Conservation (phyloP, 2,329 filamentous ascomycete species). For the Sordariomycetes sp. region DNA sequence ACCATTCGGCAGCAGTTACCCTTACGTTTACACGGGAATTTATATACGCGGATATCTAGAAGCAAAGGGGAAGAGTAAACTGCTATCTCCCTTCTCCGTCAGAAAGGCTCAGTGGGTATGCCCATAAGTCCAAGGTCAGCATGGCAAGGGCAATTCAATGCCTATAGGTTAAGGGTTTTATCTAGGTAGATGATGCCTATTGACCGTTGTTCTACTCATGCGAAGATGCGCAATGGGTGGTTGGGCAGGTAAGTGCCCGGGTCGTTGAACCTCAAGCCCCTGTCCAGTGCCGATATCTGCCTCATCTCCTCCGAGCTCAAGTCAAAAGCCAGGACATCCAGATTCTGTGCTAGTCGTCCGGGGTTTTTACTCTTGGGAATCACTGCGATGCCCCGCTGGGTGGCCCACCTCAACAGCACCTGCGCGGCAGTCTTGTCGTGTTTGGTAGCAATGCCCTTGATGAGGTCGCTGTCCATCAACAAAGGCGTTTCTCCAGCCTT, state of each 20-base stretch:
- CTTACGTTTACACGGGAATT: neutral
- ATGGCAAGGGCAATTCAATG: too few relatives aligned
- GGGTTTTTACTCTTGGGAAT: conserved; percentile 55
- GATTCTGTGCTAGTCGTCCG: conserved; percentile 39
- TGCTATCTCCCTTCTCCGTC: too few relatives aligned
- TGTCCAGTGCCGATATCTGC: conserved; percentile 43
- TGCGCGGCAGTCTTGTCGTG: conserved; percentile 53
- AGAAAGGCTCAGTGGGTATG: too few relatives aligned
- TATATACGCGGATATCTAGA: neutral
- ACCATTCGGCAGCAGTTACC: neutral
- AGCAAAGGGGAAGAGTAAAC: neutral
- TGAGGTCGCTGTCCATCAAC: conserved; percentile 20
- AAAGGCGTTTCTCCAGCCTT: conserved; percentile 6
- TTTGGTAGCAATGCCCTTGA: conserved; percentile 44
- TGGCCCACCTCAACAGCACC: conserved; percentile 58
- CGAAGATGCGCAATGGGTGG: conserved; percentile 43
- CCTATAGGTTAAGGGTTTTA: too few relatives aligned
- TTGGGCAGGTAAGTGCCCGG: conserved; percentile 28
- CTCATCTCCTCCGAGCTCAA: conserved; percentile 44
- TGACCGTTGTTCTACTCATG: too few relatives aligned
- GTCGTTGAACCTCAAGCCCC: conserved; percentile 52
- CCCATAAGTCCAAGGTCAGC: too few relatives aligned
- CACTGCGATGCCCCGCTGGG: conserved; percentile 52
- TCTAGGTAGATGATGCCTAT: too few relatives aligned
- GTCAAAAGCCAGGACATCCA: conserved; percentile 47